These are phyloP conservation scores for Eragrostis curvula DNA, from an alignment of 176 grass and related monocot species.

Conservation along the genomic window DNA sequence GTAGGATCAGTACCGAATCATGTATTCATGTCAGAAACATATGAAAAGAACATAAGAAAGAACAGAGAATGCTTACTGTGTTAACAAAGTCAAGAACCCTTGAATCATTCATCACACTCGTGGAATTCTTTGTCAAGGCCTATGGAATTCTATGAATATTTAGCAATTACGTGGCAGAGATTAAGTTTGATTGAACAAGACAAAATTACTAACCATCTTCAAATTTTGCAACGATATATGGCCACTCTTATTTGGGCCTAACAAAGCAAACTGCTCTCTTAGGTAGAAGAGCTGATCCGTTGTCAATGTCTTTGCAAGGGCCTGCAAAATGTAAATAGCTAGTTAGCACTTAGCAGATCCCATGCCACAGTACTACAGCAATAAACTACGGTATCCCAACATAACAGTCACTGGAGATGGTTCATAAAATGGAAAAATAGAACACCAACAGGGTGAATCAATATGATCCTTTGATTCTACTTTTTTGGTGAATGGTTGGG, in stretches of 20 bases:
- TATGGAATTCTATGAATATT: slow-evolving; percentile 35
- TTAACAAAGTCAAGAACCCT: slow-evolving; percentile 64
- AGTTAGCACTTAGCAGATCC: slow-evolving; percentile 19
- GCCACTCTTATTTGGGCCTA: slow-evolving; percentile 66
- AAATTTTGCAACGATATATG: slow-evolving; percentile 70
- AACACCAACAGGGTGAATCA: slow-evolving; percentile 12
- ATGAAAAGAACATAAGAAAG: slow-evolving; percentile 14
- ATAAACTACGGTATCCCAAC: slow-evolving; percentile 16
- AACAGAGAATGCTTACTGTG: slow-evolving; percentile 40
- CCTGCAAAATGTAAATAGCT: slow-evolving; percentile 49
- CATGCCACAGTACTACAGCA: background rate
- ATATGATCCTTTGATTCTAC: background rate
- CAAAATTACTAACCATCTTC: slow-evolving; percentile 53
- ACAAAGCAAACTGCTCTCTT: slow-evolving; percentile 60
- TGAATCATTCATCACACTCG: slow-evolving; percentile 62
- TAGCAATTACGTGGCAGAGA: background rate
- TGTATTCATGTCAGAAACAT: background rate
- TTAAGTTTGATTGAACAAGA: slow-evolving; percentile 8
- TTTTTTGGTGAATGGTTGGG: background rate
- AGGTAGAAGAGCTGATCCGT: slow-evolving; percentile 69
- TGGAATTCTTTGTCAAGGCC: slow-evolving; percentile 64
- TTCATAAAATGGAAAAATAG: background rate
- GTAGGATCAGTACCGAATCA: slow-evolving; percentile 18
- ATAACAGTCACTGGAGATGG: slow-evolving; percentile 3
- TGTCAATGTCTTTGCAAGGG: slow-evolving; percentile 72